phyloP scores from a whole-genome alignment of 1,284 basidiomycete genomes.

The Melampsora larici-populina region DNA sequence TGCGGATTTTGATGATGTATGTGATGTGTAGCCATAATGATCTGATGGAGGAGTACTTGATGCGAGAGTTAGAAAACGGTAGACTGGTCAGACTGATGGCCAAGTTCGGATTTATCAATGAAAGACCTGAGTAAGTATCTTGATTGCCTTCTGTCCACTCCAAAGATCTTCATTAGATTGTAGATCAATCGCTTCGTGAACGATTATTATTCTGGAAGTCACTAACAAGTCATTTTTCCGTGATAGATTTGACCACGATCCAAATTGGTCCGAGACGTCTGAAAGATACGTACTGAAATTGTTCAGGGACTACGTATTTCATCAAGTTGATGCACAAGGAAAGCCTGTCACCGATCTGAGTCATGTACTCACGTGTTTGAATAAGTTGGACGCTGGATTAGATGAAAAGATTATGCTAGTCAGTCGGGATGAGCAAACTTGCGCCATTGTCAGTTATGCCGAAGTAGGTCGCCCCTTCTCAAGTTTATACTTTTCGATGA shows the following conservation, averaged over 20 bases:
- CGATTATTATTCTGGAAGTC: not conserved
- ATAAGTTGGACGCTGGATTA: constrained; percentile 79
- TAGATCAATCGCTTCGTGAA: not conserved
- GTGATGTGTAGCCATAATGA: constrained; percentile 57
- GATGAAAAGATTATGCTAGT: constrained; percentile 94
- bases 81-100: constrained; percentile 83
- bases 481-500: not conserved
- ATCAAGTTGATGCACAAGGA: constrained; percentile 86
- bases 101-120: constrained; percentile 98
- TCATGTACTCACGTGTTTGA: constrained; percentile 65
- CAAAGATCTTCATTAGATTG: not conserved
- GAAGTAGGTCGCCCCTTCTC: constrained; percentile 58
- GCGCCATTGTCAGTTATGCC: constrained; percentile 89
- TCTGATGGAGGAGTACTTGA: constrained; percentile 75
- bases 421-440: constrained; percentile 89
- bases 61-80: constrained; percentile 92
- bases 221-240: not conserved
- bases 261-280: constrained; percentile 95
- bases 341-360: constrained; percentile 84
- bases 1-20: not conserved
- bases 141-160: not conserved
- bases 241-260: constrained; percentile 81
- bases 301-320: constrained; percentile 97
- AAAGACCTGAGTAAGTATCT: constrained; percentile 80
- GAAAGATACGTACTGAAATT: constrained; percentile 97